Evolutionary conservation across 2,329 filamentous ascomycete species (phyloP), one percentile per base, ranked within the genome.

Genomic region (Mariannaea sp.): DNA sequence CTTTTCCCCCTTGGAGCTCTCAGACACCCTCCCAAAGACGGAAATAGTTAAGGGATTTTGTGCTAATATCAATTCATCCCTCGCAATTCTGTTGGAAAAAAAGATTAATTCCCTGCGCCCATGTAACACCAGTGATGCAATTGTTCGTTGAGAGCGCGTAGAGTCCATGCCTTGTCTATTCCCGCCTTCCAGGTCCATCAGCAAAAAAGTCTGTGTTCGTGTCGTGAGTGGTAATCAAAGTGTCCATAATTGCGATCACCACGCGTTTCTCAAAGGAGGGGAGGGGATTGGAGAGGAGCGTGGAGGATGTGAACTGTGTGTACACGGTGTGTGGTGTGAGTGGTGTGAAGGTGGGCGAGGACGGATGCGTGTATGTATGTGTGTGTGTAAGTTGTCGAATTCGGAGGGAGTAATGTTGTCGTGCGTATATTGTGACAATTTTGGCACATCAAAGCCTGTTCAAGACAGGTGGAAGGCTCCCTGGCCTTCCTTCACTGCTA

Each of bases 401-500:
- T 30, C 19, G 17, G 7, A 16, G 29, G 13, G 30, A 47, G 22
- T 35, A 7, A 24, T 44, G 29, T 30, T 33, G 16, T 40, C 16
- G 7, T 46, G 14, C 7, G 27, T 7, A 40, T 39, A n/a, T 16
- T 30, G 5, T 36, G 29, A 29, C 24, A 17, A 38, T 38, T 46
- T 32, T 24, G 20, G 5, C 14, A 19, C 12, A 19, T 35, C 27
- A 26, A 7, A 39, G 27, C 22, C 29, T n/a, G 30, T 43, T 61
- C 81, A 96, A 56, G 92, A 96, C 61, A 99, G 80, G 75, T 97
- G 94, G 82, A 99, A 99, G 56, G 95, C 94, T 24, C 94, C 94
- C 71, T 99, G 94, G 19, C 94, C 94, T 77, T 99, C 95, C 72
- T 86, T 89, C 70, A 96, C 96, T 20, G 94, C 95, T 60, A 87